A percentile compares a stretch with the other conserved stretches of the same genome.
Conservation (phyloP, 108 stramenopile species). For the Pseudonitzschia pungens region DNA sequence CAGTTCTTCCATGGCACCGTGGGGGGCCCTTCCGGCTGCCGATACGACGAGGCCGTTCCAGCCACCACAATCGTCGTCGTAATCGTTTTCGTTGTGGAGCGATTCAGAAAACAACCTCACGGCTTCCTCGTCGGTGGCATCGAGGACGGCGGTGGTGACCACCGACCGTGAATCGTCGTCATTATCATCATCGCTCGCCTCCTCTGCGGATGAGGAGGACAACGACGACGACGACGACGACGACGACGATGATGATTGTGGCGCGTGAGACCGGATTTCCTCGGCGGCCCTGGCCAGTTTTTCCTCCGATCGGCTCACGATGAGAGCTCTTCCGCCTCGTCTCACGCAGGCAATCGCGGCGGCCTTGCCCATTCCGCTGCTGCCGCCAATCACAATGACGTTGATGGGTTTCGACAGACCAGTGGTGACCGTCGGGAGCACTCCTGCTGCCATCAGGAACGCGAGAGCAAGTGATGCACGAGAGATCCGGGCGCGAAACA, state of each 20-base stretch:
- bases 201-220: background rate
- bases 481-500: too few relatives aligned
- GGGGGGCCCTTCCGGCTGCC: constrained; percentile 62
- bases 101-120: constrained; percentile 37
- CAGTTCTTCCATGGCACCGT: constrained; percentile 47
- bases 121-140: constrained; percentile 55
- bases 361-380: constrained; percentile 68
- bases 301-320: constrained; percentile 46
- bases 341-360: constrained; percentile 45
- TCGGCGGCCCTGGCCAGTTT: constrained; percentile 41
- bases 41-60: constrained; percentile 62
- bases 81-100: background rate
- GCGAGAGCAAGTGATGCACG: background rate
- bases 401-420: constrained; percentile 8
- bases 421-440: background rate
- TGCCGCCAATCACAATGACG: constrained; percentile 55
- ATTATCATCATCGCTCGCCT: constrained; percentile 5
- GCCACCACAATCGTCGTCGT: background rate
- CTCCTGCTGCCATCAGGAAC: background rate
- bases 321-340: constrained; percentile 44
- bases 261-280: background rate
- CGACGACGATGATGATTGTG: constrained; percentile 4
- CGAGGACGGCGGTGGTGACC: constrained; percentile 33
- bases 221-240: constrained; percentile 3
- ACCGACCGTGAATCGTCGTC: constrained; percentile 1